A percentile compares a stretch with the other conserved stretches of the same genome.
These are phyloP conservation scores for Sugiyamaella sp. DNA, from an alignment of 1,139 yeast genomes.

Conservation along the genomic window DNA sequence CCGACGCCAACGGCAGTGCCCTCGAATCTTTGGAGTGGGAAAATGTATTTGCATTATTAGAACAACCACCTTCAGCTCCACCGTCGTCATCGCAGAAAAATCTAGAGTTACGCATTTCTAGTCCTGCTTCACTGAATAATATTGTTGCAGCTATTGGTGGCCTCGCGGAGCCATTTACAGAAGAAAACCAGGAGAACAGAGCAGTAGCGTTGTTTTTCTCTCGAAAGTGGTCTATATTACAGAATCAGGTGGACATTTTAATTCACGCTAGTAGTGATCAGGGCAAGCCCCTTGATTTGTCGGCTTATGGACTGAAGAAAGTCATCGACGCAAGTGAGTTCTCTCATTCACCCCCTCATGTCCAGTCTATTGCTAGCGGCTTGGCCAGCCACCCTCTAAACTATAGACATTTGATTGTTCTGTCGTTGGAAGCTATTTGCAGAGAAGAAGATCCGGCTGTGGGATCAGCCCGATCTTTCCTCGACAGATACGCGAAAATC, in stretches of 20 bases:
- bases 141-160: constrained; percentile 10
- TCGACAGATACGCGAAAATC: constrained; percentile 41
- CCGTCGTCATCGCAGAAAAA: constrained; percentile 15
- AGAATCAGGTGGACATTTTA: constrained; percentile 33
- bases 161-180: constrained; percentile 1
- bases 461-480: constrained; percentile 35
- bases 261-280: constrained; percentile 18
- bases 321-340: constrained; percentile 28
- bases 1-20: background rate
- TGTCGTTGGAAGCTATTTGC: constrained; percentile 39
- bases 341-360: constrained; percentile 27
- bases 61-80: constrained; percentile 17
- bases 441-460: constrained; percentile 34
- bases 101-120: constrained; percentile 15
- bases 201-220: constrained; percentile 22
- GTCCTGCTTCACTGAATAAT: constrained; percentile 15
- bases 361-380: constrained; percentile 28
- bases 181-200: constrained; percentile 6
- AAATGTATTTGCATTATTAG: constrained; percentile 18
- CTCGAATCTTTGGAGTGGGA: constrained; percentile 13
- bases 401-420: constrained; percentile 35
- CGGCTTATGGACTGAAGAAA: constrained; percentile 24
- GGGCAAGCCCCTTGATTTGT: constrained; percentile 12
- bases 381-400: constrained; percentile 37
- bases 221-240: constrained; percentile 33